Base-by-base conservation (phyloP, 2,329 filamentous ascomycete species). In the Aspergillus puulaauensis region DNA sequence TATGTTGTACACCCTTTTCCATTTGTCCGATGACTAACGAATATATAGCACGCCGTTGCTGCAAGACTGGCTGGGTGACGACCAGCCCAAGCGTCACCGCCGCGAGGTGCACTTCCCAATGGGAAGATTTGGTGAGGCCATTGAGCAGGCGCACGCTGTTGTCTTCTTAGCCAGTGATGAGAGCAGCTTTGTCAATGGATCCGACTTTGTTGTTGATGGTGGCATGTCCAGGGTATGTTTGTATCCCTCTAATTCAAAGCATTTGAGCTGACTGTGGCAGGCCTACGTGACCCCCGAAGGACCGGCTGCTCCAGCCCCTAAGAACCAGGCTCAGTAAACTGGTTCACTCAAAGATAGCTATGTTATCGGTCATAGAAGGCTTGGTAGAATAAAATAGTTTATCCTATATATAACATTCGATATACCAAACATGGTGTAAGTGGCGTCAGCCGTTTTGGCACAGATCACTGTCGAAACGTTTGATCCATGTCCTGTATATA, bases 121-220 rank as follows among this genome's bases (percentile, higher is more conserved):
- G 7, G 92, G 92, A 43, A 86, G 93, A 12, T 96, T 96, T 69
- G 92, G 92, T 50, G 92, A 97, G 81, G 90, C 93, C n/a, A 80
- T 96, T 60, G 92, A 97, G 81, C 92, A 96, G 80, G 92, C 92
- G 0, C 89, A 96, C 62, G 92, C 90, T 6, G 92, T 96, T 0
- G 72, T 96, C 7, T 96, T 96, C 79, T 77, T 96, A 60, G 91
- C 91, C 8, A 92, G 88, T 64, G 91, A 96, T 66, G 91, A 96
- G 80, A 87, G 88, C 70, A 91, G 89, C 80, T 96, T 96, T 68
- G 90, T 96, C 69, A 96, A 95, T 64, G 92, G 90, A 11, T 89
- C 86, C 58, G 95, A 98, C 73, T 96, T 98, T 78, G 89, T 96
- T 4, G 92, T 98, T 24, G 95, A 99, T 69, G 95, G 95, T 58